Percentiles rank a stretch among this genome's conserved stretches.
phyloP scores from a whole-genome alignment of 331 rosid genomes.

The Acacia pycnantha region DNA sequence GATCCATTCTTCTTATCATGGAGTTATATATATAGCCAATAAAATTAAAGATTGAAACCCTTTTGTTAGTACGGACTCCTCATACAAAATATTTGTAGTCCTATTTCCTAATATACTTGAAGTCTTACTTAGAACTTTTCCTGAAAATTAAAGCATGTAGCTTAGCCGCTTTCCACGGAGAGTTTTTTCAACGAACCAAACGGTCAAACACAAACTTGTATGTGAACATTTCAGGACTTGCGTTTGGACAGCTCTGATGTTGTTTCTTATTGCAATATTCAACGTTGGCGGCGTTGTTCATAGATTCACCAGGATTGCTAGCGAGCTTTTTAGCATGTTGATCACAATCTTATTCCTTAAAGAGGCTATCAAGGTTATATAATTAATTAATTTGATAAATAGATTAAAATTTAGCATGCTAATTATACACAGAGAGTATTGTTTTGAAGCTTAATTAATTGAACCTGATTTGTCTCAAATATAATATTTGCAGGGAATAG shows the following conservation, averaged over 20 bases:
- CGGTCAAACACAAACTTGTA: neutral
- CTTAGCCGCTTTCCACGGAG: neutral
- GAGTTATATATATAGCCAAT: too few species aligned
- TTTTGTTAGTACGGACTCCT: too few species aligned
- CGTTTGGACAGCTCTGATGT: slow-evolving; percentile 77
- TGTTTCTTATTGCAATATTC: slow-evolving; percentile 71
- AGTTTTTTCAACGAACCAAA: neutral
- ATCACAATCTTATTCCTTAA: slow-evolving; percentile 76
- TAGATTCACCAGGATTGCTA: slow-evolving; percentile 81
- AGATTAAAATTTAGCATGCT: neutral
- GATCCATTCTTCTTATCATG: too few species aligned
- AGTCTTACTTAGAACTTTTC: neutral
- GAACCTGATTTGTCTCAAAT: slow-evolving; percentile 8
- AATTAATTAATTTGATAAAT: neutral
- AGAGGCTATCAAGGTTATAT: slow-evolving; percentile 75
- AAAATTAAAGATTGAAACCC: too few species aligned
- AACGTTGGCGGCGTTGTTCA: slow-evolving; percentile 66
- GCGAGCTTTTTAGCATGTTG: slow-evolving; percentile 83
- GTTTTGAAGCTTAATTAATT: neutral
- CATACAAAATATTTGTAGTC: neutral
- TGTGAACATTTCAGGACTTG: slow-evolving; percentile 59
- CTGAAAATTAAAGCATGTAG: too few species aligned
- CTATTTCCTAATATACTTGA: neutral
- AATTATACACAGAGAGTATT: neutral
- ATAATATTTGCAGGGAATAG: slow-evolving; percentile 51